A percentile compares a stretch with the other conserved stretches of the same genome.
Evolutionary conservation across 345 rosid genomes (phyloP).

Genomic region (Orychophragmus violaceus): DNA sequence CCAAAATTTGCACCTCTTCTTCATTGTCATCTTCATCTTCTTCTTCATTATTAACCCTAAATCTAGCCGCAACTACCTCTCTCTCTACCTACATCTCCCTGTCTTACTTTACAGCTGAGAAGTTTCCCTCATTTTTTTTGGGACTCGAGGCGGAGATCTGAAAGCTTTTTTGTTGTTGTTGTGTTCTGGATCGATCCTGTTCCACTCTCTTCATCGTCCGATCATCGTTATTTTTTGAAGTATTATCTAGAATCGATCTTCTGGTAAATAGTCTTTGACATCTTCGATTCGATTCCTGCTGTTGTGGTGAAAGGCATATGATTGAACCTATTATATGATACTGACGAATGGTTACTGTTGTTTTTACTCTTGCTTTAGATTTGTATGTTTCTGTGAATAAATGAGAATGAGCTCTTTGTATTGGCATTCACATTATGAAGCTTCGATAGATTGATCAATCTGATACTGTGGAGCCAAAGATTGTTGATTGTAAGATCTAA

Average conservation of each 20-base stretch:
- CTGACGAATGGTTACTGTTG: background rate
- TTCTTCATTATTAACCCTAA: slow-evolving; percentile 27
- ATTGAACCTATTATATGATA: slow-evolving; percentile 15
- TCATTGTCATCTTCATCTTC: slow-evolving; percentile 26
- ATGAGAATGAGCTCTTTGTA: background rate
- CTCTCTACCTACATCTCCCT: background rate
- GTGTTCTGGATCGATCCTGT: slow-evolving; percentile 29
- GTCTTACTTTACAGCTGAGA: slow-evolving; percentile 4
- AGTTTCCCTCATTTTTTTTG: slow-evolving; percentile 7
- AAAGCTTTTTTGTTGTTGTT: slow-evolving; percentile 2
- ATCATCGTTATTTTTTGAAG: slow-evolving; percentile 34
- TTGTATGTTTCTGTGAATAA: background rate
- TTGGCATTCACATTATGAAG: background rate
- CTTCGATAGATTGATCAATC: no score
- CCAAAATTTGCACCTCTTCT: slow-evolving; percentile 24
- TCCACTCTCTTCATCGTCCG: slow-evolving; percentile 25
- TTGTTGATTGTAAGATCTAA: background rate
- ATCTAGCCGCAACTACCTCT: slow-evolving; percentile 30
- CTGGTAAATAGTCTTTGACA: slow-evolving; percentile 27
- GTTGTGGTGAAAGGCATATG: slow-evolving; percentile 20
- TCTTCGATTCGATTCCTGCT: slow-evolving; percentile 3
- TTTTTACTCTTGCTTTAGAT: slow-evolving; percentile 2
- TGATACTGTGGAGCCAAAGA: background rate
- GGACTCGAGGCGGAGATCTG: slow-evolving; percentile 25
- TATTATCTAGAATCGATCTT: slow-evolving; percentile 43